Conservation (phyloP, 2,329 filamentous ascomycete genomes). For the Bimuria novae-zelandiae region DNA sequence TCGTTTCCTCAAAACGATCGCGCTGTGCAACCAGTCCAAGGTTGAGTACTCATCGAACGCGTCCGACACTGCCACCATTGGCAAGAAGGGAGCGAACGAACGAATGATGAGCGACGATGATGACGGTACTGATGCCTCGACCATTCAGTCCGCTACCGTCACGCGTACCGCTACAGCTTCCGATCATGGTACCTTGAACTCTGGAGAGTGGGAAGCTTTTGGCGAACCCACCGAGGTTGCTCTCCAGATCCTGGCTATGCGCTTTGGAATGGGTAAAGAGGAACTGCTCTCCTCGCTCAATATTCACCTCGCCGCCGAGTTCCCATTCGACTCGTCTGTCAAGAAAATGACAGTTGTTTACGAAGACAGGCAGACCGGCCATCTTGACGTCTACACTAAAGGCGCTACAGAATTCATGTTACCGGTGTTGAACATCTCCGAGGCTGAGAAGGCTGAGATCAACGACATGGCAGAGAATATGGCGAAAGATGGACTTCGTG, state of each 20-base stretch:
- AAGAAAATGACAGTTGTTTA: constrained; percentile 49
- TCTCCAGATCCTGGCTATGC: constrained; percentile 46
- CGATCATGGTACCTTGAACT: constrained; percentile 6
- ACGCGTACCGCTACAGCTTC: constrained; percentile 37
- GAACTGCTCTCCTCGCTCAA: constrained; percentile 31
- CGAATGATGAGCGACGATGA: constrained; percentile 32
- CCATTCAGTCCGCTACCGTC: constrained; percentile 29
- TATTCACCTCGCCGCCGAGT: constrained; percentile 43
- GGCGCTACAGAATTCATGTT: constrained; percentile 47
- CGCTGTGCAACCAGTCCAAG: constrained; percentile 47
- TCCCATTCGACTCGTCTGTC: constrained; percentile 47
- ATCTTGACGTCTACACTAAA: constrained; percentile 45
- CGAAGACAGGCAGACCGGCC: constrained; percentile 32
- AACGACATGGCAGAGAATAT: constrained; percentile 39
- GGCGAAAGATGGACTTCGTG: constrained; percentile 46
- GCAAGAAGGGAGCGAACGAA: constrained; percentile 52
- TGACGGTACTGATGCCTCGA: constrained; percentile 38
- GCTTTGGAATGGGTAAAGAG: constrained; percentile 44
- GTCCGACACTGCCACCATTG: constrained; percentile 54
- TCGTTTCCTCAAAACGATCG: constrained; percentile 43
- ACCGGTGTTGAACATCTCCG: constrained; percentile 35
- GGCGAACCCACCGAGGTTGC: constrained; percentile 48
- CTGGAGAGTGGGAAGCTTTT: constrained; percentile 39
- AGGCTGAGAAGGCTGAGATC: constrained; percentile 35
- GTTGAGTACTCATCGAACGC: constrained; percentile 27